Base-by-base conservation (phyloP, 257 asterid genomes). In the Ocimum tenuiflorum region DNA sequence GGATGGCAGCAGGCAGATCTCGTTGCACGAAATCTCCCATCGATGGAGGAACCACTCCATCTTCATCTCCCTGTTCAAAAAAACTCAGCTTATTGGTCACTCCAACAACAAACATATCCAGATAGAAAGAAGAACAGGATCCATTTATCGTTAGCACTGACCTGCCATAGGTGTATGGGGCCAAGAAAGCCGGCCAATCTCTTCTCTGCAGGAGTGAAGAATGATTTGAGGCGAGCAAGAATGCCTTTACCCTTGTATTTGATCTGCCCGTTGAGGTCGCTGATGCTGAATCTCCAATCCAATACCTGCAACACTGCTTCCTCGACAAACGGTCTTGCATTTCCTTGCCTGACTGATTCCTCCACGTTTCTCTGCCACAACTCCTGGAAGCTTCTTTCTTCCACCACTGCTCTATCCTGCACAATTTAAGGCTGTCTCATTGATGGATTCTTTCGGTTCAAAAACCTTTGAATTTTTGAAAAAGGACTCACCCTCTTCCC, bases 151-250 rank as follows among this genome's bases (percentile, higher is more conserved):
- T 6, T 47, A 47, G 1, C 24, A 48, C 47, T 41, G 47, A 41
- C 98, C 92, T 89, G 98, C 98, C 97, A 92, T 61, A 87, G 11
- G 82, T 92, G 97, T 69, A 89, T 83, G 29, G 92, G 96, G 70
- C 97, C 97, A 59, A 92, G 78, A 59, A 87, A 92, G 61, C 96
- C 96, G 31, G 73, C 74, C 73, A 80, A 56, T 48, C 78, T 60
- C 65, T 81, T 83, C 27, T 87, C 89, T 22, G 83, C 73, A 54
- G 77, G 89, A 66, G 79, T 53, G 67, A 74, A 92, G 6, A 87
- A 31, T 42, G 96, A 89, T 75, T 81, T 84, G 48, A 92, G 75
- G 96, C 96, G 83, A 55, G 64, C 73, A 23, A 89, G 55, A 65
- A 92, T 24, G 72, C 97, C 81, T 71, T 79, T 78, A 3, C 86